Conservation (phyloP, 768 basidiomycete genomes). For the Panaeolus papilionaceus region DNA sequence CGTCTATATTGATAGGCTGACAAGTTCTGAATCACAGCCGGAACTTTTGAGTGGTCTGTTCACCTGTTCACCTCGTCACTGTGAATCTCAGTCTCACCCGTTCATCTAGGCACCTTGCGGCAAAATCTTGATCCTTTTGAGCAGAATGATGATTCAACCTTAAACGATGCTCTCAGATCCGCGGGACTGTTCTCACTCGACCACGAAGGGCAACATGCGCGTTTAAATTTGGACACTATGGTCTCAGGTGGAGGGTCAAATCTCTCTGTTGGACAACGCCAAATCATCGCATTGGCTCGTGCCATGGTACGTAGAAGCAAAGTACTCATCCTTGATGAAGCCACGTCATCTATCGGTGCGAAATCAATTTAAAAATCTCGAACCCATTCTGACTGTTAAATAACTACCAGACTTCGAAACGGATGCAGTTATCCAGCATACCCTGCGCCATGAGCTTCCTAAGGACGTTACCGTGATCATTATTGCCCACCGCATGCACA, state of each 20-base stretch:
- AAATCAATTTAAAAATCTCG: not conserved
- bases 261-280: constrained; percentile 79
- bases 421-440: constrained; percentile 72
- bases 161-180: constrained; percentile 47
- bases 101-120: constrained; percentile 53
- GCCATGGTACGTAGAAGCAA: constrained; percentile 65
- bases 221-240: constrained; percentile 52
- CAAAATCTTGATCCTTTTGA: constrained; percentile 74
- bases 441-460: constrained; percentile 68
- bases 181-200: constrained; percentile 48
- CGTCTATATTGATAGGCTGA: not conserved
- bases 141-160: constrained; percentile 55
- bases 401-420: constrained; percentile 57
- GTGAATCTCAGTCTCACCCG: not conserved
- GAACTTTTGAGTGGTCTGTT: constrained; percentile 21
- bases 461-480: constrained; percentile 66
- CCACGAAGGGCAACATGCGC: constrained; percentile 51
- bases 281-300: constrained; percentile 70
- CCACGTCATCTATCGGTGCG: constrained; percentile 57
- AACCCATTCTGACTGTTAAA: not conserved
- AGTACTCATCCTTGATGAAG: constrained; percentile 68
- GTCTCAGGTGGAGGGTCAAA: constrained; percentile 67
- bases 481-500: constrained; percentile 74
- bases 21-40: constrained; percentile 17
- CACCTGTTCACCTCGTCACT: not conserved